Base-by-base conservation (phyloP, 371 early-diverging fungal species). In the Chytridium lagenaria region DNA sequence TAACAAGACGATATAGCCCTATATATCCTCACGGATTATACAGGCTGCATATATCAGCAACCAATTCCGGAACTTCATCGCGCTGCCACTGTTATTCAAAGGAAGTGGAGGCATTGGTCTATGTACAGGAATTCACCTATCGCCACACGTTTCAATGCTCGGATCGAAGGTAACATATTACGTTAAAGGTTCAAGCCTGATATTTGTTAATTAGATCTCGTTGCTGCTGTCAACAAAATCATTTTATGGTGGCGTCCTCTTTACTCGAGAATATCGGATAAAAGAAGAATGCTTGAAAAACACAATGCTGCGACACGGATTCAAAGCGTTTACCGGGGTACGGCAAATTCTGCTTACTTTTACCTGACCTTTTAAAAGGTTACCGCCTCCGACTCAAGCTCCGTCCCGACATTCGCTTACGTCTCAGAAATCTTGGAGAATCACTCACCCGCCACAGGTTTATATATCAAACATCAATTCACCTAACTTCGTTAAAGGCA, bases 201-300 rank as follows among this genome's bases (percentile, higher is more conserved):
- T 31, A 28, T 57, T 67, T 26, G 26, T 52, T 52, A 5, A 49
- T 52, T 50, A 81, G 80, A 73, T 51, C 37, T 84, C 63, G 57
- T 74, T 30, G 50, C 28, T 1, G 80, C 84, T 2, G 83, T 77
- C 38, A 77, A 77, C 68, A 74, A 19, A 23, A 86, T 86, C 67
- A 77, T 78, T 39, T 30, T 30, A 1, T 86, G 86, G 86, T 86
- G 86, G 86, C 74, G 85, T 16, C 84, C 86, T 19, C 71, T 82
- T 1, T 74, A 73, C 69, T 22, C 38, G 19, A 55, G 73, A 68
- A 59, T 81, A 10, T 69, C 74, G 0, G 83, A 84, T 30, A 79
- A 70, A 63, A 78, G 59, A 38, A 38, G 37, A 44, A 65, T 70
- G 59, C 51, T 59, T 44, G 59, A 64, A 81, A 79, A 73, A 77